Percentiles rank a stretch among this genome's conserved stretches.
Evolutionary conservation across 2,329 filamentous ascomycete genomes (phyloP).

Genomic region (Aspergillus candidus): DNA sequence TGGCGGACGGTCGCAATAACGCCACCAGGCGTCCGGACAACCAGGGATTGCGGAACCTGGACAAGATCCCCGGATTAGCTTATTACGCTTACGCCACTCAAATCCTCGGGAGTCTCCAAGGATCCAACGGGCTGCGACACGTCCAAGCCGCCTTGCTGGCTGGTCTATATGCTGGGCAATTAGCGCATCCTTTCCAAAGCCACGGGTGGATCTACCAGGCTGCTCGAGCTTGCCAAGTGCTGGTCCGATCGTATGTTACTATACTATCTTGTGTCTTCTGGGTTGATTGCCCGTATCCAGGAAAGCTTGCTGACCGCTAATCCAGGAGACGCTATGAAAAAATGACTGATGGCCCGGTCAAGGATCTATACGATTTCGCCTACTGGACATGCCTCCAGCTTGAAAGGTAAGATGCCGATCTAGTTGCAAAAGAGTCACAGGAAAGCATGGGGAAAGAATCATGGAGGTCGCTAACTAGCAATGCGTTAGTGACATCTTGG

Average conservation of each 20-base stretch:
- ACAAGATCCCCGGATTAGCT: constrained; percentile 79
- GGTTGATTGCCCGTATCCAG: too few species aligned
- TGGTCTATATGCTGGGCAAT: constrained; percentile 80
- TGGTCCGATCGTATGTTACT: constrained; percentile 60
- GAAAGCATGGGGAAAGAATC: too few species aligned
- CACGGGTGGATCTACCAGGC: constrained; percentile 63
- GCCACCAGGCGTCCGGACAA: constrained; percentile 15
- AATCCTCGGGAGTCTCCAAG: constrained; percentile 75
- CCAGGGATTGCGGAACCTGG: constrained; percentile 57
- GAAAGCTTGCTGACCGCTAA: constrained; percentile 4
- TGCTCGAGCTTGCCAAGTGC: constrained; percentile 58
- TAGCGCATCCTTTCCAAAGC: constrained; percentile 81
- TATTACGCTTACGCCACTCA: constrained; percentile 84
- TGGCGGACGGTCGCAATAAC: constrained; percentile 12
- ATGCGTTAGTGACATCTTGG: constrained; percentile 69
- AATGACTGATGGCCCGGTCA: constrained; percentile 23
- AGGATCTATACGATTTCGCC: constrained; percentile 65
- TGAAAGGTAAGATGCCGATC: constrained; percentile 59
- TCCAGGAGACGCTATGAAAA: constrained; percentile 29
- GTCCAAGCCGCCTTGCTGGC: constrained; percentile 81
- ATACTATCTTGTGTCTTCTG: not conserved
- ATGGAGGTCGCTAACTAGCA: too few species aligned
- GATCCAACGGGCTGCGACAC: constrained; percentile 71
- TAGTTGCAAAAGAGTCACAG: too few species aligned
- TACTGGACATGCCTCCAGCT: constrained; percentile 94